Percentiles rank a stretch among this genome's conserved stretches.
These are phyloP conservation scores for Liriodendron chinense DNA, from an alignment of 164 flowering plant genomes.

Conservation along the genomic window DNA sequence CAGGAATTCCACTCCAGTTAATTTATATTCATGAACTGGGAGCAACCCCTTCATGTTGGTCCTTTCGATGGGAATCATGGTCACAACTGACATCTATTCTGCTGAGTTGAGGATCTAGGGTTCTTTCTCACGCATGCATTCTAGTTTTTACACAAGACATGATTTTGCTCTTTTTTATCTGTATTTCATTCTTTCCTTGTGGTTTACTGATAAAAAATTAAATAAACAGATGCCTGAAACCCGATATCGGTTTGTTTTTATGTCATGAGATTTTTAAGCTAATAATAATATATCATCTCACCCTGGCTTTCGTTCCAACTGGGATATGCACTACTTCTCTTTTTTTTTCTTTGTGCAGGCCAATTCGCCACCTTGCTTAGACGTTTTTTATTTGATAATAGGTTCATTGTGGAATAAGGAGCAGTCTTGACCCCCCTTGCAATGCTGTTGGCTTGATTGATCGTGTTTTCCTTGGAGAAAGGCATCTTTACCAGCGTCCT, in stretches of 20 bases:
- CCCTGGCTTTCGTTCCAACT: too few species aligned
- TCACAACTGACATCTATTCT: background rate
- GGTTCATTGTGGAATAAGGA: slow-evolving; percentile 78
- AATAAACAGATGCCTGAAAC: background rate
- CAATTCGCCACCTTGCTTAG: slow-evolving; percentile 2
- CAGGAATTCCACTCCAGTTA: background rate
- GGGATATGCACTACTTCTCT: background rate
- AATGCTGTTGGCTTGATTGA: slow-evolving; percentile 80
- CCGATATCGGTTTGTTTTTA: background rate
- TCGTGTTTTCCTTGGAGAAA: slow-evolving; percentile 57
- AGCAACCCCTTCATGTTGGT: background rate
- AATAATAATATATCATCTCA: too few species aligned
- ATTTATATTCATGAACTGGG: background rate
- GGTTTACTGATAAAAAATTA: too few species aligned
- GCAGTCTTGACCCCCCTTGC: slow-evolving; percentile 76
- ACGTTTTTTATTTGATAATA: slow-evolving; percentile 12
- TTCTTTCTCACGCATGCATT: too few species aligned
- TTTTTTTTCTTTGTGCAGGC: background rate
- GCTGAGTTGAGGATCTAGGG: background rate
- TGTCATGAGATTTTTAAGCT: background rate
- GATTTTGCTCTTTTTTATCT: too few species aligned
- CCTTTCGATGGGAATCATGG: background rate
- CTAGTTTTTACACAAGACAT: too few species aligned
- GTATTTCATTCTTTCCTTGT: background rate
- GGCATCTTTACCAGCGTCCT: slow-evolving; percentile 75